These are phyloP conservation scores for Aspergillus baeticus DNA, from an alignment of 495 filamentous ascomycete genomes.

Conservation along the genomic window DNA sequence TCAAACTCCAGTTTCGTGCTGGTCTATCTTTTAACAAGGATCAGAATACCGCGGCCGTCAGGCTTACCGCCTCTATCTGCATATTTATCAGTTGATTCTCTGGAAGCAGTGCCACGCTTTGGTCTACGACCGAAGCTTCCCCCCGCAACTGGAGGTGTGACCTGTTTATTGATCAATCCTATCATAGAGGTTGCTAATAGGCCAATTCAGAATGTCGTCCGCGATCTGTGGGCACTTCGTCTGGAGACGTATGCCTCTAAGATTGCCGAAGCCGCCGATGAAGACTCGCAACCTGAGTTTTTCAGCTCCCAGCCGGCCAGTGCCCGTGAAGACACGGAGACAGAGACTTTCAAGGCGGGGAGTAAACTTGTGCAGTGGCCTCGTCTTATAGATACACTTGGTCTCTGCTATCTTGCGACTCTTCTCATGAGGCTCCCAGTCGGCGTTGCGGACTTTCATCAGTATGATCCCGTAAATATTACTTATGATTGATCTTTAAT, in stretches of 20 bases:
- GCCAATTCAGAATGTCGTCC: conserved; percentile 48
- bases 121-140: conserved; percentile 59
- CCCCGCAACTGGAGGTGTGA: conserved; percentile 59
- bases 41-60: conserved; percentile 57
- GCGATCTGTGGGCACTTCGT: conserved; percentile 69
- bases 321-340: conserved; percentile 28
- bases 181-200: background rate
- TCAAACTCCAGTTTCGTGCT: background rate
- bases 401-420: conserved; percentile 64
- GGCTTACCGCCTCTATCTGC: conserved; percentile 75
- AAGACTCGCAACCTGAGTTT: conserved; percentile 33
- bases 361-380: conserved; percentile 44
- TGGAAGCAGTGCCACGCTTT: conserved; percentile 70
- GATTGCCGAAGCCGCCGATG: conserved; percentile 34
- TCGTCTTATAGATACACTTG: conserved; percentile 60
- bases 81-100: conserved; percentile 81
- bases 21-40: conserved; percentile 16
- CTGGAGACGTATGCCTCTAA: conserved; percentile 49
- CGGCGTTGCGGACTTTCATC: conserved; percentile 60
- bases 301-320: conserved; percentile 53
- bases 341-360: conserved; percentile 24
- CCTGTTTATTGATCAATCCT: too few relatives aligned
- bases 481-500: background rate
- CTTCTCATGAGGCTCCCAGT: conserved; percentile 64
- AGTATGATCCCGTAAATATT: conserved; percentile 30